phyloP scores from a whole-genome alignment of 2,329 filamentous ascomycete genomes.

The Pezicula radicicola region DNA sequence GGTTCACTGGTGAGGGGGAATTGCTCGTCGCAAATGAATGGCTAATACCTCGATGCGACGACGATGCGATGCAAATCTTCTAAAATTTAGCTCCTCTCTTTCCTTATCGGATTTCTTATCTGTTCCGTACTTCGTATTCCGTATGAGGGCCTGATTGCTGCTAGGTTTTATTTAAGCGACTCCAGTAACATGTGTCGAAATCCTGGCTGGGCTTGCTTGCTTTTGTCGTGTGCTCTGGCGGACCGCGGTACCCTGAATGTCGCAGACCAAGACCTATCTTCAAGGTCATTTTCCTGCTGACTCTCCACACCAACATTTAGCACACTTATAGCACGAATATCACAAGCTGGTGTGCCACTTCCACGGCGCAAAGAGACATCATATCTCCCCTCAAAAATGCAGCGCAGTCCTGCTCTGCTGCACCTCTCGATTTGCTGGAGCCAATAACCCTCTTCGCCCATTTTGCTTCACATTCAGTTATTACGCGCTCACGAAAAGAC shows the following conservation, averaged over 20 bases:
- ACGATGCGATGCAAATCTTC: neutral
- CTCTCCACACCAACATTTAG: neutral
- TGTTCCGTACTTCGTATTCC: no score
- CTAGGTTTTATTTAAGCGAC: no score
- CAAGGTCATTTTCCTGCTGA: neutral
- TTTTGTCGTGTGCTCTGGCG: no score
- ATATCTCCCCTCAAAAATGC: slow-evolving; percentile 45
- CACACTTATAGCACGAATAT: neutral
- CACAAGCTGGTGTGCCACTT: slow-evolving; percentile 19
- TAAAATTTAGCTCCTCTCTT: no score
- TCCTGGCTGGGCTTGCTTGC: no score
- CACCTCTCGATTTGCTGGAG: slow-evolving; percentile 52
- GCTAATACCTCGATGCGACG: neutral
- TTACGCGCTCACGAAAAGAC: slow-evolving; percentile 47
- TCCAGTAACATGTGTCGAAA: no score
- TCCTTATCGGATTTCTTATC: no score
- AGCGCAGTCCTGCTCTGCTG: slow-evolving; percentile 52
- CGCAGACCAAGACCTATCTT: neutral
- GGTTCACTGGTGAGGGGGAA: neutral
- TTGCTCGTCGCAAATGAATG: neutral
- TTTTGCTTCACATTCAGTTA: slow-evolving; percentile 20
- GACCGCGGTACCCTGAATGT: no score
- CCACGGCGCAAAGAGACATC: slow-evolving; percentile 24
- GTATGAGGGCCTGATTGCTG: no score
- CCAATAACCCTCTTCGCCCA: slow-evolving; percentile 38